Evolutionary conservation across 345 rosid genomes (phyloP).

Genomic region (Salix udensis): DNA sequence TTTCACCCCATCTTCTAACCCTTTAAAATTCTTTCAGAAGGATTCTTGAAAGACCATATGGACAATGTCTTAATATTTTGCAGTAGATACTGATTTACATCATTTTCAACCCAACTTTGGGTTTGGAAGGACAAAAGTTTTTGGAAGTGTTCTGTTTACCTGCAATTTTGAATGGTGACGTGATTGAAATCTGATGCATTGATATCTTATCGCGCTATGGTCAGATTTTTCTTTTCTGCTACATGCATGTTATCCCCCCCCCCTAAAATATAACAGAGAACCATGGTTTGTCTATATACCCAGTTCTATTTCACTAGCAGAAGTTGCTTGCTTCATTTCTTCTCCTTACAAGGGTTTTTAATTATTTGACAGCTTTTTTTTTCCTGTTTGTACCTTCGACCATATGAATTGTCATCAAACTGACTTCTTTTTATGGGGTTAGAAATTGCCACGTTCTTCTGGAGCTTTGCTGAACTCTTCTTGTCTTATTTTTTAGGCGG

Average conservation of each 20-base stretch:
- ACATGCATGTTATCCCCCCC: neutral
- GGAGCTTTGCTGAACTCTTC: neutral
- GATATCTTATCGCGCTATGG: neutral
- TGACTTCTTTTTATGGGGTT: neutral
- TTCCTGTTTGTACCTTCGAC: neutral
- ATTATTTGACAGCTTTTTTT: neutral
- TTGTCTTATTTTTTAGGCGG: slow-evolving; percentile 45
- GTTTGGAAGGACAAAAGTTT: neutral
- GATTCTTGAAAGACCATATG: neutral
- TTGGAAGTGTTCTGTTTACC: neutral
- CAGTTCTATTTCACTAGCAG: neutral
- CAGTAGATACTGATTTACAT: neutral
- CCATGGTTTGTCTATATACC: neutral
- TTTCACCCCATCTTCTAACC: neutral
- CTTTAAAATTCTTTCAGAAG: no score
- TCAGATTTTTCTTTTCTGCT: neutral
- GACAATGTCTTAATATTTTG: neutral
- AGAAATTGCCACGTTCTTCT: neutral
- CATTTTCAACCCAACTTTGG: neutral
- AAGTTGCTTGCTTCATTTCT: neutral
- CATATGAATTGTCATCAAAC: neutral
- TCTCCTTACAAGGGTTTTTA: neutral
- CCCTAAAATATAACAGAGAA: no score
- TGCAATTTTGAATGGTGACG: neutral
- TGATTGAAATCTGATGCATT: neutral